Evolutionary conservation across 2,329 filamentous ascomycete species (phyloP), one percentile per base, ranked within the genome.

Genomic region (Pezicula rhizophila): DNA sequence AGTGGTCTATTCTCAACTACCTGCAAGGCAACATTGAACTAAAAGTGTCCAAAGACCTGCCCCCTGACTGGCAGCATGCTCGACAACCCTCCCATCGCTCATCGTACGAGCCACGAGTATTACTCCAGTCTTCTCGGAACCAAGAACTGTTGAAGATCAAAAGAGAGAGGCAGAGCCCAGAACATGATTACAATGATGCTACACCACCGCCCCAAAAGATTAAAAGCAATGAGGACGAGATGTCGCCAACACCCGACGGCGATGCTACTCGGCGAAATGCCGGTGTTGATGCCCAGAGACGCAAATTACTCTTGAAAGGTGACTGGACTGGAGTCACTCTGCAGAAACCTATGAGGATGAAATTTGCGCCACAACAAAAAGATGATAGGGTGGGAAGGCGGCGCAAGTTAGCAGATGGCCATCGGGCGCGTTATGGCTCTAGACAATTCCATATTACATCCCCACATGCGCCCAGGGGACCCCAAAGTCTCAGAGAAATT

Each of bases 281-380:
- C 53, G 15, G 50, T 56, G 4, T 49, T 54, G 12, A 45, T 59
- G 17, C 52, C 48, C 64, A 57, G 44, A 60, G 52, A 48, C 51
- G 50, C 40, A 60, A 51, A 38, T 44, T 66, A 31, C 56, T 66
- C 40, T 44, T 48, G 8, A 58, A 56, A 20, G 52, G 53, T 20
- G 63, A 66, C 44, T 66, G 64, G 64, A 53, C 59, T 14, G 60
- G 63, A n/a, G 43, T 60, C 6, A 55, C 43, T 8, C 55, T 56
- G 38, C 57, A 58, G 31, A 55, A 49, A 35, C 60, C 58, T 15
- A 33, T 59, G 12, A 41, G 57, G 14, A 33, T 61, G 15, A 51
- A 44, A n/a, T 62, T 57, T 43, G 45, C 45, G 12, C 42, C 53
- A 14, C 52, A 42, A 45, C 42, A 56, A 23, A 23, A 7, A 25